A percentile compares a stretch with the other conserved stretches of the same genome.
phyloP scores from a whole-genome alignment of 2,329 filamentous ascomycete genomes.

The Myriangium duriaei region DNA sequence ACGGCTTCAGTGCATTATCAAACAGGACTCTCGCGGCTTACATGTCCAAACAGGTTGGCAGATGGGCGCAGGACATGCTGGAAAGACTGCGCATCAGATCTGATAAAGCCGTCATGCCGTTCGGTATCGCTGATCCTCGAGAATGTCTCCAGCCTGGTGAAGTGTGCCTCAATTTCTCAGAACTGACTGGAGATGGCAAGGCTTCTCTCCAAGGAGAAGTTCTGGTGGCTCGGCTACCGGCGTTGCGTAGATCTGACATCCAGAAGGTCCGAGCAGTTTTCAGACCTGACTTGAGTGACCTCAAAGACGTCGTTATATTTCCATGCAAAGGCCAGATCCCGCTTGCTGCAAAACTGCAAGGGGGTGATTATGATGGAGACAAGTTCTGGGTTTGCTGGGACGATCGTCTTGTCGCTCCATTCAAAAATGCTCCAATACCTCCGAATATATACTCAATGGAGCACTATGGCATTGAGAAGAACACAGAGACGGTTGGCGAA shows the following conservation, averaged over 20 bases:
- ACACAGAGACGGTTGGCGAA: conserved; percentile 35
- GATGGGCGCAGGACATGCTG: conserved; percentile 40
- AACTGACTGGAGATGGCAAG: conserved; percentile 40
- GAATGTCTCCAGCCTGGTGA: conserved; percentile 50
- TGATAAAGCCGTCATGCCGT: conserved; percentile 44
- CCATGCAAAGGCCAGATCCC: conserved; percentile 47
- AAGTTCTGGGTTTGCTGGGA: conserved; percentile 68
- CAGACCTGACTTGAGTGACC: conserved; percentile 46
- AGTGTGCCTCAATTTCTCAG: conserved; percentile 55
- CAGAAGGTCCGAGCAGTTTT: conserved; percentile 45
- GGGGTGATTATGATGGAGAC: conserved; percentile 74
- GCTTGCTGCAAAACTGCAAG: conserved; percentile 58
- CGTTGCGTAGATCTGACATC: conserved; percentile 58
- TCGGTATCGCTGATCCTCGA: conserved; percentile 57
- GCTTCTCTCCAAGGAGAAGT: conserved; percentile 47
- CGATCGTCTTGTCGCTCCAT: conserved; percentile 49
- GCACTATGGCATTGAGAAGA: conserved; percentile 39
- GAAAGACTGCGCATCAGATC: conserved; percentile 11
- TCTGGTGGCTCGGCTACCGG: conserved; percentile 56
- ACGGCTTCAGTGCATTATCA: conserved; percentile 15
- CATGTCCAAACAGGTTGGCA: conserved; percentile 35
- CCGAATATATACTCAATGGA: conserved; percentile 30
- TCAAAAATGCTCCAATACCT: conserved; percentile 47
- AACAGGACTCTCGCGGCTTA: conserved; percentile 17
- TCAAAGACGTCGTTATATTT: conserved; percentile 75